Base-by-base conservation (phyloP, 768 basidiomycete genomes). In the Cystofilobasidium capitatum region DNA sequence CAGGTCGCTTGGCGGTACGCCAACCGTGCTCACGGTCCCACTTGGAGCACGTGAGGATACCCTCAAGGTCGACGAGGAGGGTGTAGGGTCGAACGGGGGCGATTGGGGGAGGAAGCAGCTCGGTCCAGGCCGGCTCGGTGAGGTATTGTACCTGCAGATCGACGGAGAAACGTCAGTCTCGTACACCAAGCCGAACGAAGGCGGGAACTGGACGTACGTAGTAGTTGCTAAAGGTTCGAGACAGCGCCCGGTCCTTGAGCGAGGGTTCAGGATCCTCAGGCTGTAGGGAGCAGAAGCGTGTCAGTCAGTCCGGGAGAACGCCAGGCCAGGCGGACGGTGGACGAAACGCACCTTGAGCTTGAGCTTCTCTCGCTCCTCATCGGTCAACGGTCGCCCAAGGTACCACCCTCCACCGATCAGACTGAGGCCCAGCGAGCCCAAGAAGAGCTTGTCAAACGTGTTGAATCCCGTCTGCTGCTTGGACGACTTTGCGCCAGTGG, bases 11-110 rank as follows among this genome's bases (percentile, higher is more conserved):
- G 7, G 93, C 94, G 3, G 94, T 97, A 71, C 91, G 82, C 94
- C 96, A 99, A 61, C 96, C 96, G 73, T 89, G 82, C 79, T 89
- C 93, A 85, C 91, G 96, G 69, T 96, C 91, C 96, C 96, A 99
- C 5, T 86, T 87, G 14, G 90, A 92, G 14, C 88, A 87, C 24
- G 97, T 83, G 40, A 98, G 82, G 31, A 99, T 82, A 73, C 94
- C 93, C 69, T 99, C 94, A 31, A 99, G 79, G 37, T 91, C 91
- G 60, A 99, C 78, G 12, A 97, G 80, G 24, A 98, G 83, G 0
- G 94, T 98, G 79, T 91, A 96, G 0, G 91, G 91, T 65, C 92
- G 87, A 3, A 88, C 87, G 33, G 86, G 79, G 3, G 91, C 89
- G 49, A 88, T 81, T 14, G 88, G 87, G 49, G 89, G 86, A 0